These are phyloP conservation scores for Chrysoporthe austroafricana DNA, from an alignment of 2,329 filamentous ascomycete species.

Conservation along the genomic window DNA sequence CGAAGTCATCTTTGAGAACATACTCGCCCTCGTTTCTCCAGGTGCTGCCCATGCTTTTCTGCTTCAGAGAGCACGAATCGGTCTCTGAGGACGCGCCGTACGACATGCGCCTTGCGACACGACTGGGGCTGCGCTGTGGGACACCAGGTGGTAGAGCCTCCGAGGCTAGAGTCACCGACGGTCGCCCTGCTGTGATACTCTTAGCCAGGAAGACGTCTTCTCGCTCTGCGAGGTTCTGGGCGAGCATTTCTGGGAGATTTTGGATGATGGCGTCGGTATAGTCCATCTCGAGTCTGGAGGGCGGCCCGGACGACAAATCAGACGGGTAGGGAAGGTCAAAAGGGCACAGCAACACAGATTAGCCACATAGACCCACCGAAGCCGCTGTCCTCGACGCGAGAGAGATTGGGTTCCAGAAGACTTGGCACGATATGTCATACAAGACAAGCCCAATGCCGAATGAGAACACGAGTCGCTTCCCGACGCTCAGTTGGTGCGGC, in stretches of 20 bases:
- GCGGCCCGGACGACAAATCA: slow-evolving; percentile 15
- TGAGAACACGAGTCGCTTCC: slow-evolving; percentile 20
- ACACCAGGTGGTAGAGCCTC: slow-evolving; percentile 20
- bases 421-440: slow-evolving; percentile 17
- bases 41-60: slow-evolving; percentile 16
- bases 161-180: slow-evolving; percentile 42
- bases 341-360: slow-evolving; percentile 9
- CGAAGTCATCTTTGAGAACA: slow-evolving; percentile 13
- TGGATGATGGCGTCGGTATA: slow-evolving; percentile 37
- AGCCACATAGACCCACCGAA: slow-evolving; percentile 9
- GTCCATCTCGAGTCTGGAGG: slow-evolving; percentile 15
- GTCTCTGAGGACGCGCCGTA: slow-evolving; percentile 24
- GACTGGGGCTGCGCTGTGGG: slow-evolving; percentile 22
- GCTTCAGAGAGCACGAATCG: slow-evolving; percentile 19
- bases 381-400: slow-evolving; percentile 16
- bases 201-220: slow-evolving; percentile 52
- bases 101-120: slow-evolving; percentile 23
- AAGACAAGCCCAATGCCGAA: slow-evolving; percentile 19
- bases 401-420: slow-evolving; percentile 10
- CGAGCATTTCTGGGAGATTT: slow-evolving; percentile 61
- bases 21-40: slow-evolving; percentile 11
- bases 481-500: slow-evolving; percentile 21
- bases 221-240: slow-evolving; percentile 55
- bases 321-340: background rate
- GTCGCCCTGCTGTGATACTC: slow-evolving; percentile 57